phyloP scores from a whole-genome alignment of 169 alveolate genomes.

The Cryptosporidium ryanae region DNA sequence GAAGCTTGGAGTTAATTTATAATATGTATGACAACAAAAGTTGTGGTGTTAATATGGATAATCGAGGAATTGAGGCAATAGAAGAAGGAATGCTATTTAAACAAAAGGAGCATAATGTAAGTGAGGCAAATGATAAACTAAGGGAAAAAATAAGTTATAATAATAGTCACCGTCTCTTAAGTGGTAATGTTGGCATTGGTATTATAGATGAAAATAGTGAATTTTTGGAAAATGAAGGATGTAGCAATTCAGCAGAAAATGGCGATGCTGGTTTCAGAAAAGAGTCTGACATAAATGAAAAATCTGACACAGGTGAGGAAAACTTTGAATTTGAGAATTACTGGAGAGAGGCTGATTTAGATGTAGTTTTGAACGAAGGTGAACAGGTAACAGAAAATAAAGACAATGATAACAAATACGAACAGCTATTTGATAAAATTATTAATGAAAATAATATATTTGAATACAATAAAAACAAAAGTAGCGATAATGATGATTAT shows the following conservation, averaged over 20 bases:
- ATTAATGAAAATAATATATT: conserved; percentile 28
- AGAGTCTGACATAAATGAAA: background rate
- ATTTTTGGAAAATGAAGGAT: background rate
- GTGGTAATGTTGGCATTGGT: too few species aligned
- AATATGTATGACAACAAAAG: too few species aligned
- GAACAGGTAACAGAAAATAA: background rate
- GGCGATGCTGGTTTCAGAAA: background rate
- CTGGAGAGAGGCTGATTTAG: background rate
- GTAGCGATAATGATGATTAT: background rate
- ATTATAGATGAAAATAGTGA: too few species aligned
- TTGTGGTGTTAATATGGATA: too few species aligned
- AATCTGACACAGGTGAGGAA: background rate
- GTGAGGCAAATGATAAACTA: too few species aligned
- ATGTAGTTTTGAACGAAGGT: background rate
- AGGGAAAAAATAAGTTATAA: too few species aligned
- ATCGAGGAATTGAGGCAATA: too few species aligned
- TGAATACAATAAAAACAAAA: conserved; percentile 25
- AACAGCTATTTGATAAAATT: background rate
- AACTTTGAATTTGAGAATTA: background rate
- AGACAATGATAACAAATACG: background rate
- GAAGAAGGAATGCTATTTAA: too few species aligned
- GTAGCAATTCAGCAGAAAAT: background rate
- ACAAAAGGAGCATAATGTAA: too few species aligned
- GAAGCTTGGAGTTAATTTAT: too few species aligned
- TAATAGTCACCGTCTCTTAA: too few species aligned